Conservation (phyloP, 768 basidiomycete species). For the Russula vinacea region DNA sequence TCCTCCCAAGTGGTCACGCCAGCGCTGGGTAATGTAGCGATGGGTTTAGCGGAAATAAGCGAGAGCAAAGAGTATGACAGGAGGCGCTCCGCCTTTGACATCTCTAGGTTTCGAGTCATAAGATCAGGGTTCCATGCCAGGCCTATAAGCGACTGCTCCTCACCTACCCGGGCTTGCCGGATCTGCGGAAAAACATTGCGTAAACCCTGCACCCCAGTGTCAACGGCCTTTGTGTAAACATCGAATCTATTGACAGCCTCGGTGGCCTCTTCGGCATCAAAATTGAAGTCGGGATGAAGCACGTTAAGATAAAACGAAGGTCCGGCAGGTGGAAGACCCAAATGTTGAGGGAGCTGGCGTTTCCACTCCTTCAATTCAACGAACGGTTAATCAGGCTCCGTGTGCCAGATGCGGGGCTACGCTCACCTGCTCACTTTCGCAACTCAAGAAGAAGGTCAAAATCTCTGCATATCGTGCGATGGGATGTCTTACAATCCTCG, state of each 20-base stretch:
- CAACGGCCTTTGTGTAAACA: constrained; percentile 60
- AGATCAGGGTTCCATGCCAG: constrained; percentile 1
- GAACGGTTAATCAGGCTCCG: not conserved
- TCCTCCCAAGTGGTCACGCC: constrained; percentile 33
- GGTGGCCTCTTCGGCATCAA: constrained; percentile 69
- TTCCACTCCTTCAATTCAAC: constrained; percentile 62
- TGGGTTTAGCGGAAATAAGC: constrained; percentile 66
- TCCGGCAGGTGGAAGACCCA: constrained; percentile 63
- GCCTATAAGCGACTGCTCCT: constrained; percentile 27
- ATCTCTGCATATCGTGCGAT: constrained; percentile 76
- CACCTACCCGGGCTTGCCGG: constrained; percentile 67
- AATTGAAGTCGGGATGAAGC: constrained; percentile 81
- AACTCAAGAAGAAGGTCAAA: constrained; percentile 73
- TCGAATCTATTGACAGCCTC: constrained; percentile 61
- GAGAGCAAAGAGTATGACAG: constrained; percentile 72
- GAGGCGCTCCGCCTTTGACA: constrained; percentile 71
- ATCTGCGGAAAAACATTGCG: constrained; percentile 59
- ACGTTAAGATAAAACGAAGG: constrained; percentile 74
- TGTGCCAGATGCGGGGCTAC: not conserved
- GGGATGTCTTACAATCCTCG: constrained; percentile 67
- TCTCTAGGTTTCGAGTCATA: constrained; percentile 46
- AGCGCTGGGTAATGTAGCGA: constrained; percentile 47
- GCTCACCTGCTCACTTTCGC: constrained; percentile 71
- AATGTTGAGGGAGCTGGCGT: constrained; percentile 55
- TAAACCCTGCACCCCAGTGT: constrained; percentile 64